phyloP scores from a whole-genome alignment of 768 basidiomycete genomes.

The Fomitopsis pulvina region DNA sequence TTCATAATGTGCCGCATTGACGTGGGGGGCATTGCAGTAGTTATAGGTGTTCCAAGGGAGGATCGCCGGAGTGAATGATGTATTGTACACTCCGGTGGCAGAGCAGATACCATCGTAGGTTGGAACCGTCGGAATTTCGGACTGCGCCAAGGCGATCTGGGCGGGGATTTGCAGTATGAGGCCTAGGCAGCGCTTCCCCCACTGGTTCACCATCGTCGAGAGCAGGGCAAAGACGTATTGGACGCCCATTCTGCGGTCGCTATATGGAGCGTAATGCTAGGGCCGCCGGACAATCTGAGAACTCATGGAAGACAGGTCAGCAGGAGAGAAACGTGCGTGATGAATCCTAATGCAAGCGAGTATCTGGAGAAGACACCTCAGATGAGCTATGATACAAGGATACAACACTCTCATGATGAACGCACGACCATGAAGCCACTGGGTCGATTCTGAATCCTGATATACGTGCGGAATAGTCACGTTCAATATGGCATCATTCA shows the following conservation, averaged over 20 bases:
- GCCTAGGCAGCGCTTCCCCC: not conserved
- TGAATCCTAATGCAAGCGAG: not conserved
- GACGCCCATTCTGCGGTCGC: not conserved
- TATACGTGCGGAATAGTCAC: no score
- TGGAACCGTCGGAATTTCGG: not conserved
- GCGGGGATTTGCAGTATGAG: not conserved
- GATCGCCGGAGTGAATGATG: constrained; percentile 33
- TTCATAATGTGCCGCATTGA: constrained; percentile 33
- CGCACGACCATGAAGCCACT: no score
- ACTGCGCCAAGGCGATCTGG: not conserved
- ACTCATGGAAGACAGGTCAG: not conserved
- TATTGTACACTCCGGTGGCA: constrained; percentile 34
- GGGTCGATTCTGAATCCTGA: no score
- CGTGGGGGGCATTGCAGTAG: constrained; percentile 46
- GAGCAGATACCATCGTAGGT: not conserved
- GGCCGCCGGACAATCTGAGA: not conserved
- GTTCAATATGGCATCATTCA: no score
- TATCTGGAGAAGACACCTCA: not conserved
- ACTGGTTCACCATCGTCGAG: not conserved
- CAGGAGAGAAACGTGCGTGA: not conserved
- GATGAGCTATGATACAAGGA: not conserved
- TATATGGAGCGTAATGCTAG: not conserved
- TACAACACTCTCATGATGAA: no score
- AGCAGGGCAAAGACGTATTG: not conserved
- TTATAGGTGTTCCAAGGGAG: constrained; percentile 47